phyloP scores from a whole-genome alignment of 805 yeast genomes.

The Candida anglica region DNA sequence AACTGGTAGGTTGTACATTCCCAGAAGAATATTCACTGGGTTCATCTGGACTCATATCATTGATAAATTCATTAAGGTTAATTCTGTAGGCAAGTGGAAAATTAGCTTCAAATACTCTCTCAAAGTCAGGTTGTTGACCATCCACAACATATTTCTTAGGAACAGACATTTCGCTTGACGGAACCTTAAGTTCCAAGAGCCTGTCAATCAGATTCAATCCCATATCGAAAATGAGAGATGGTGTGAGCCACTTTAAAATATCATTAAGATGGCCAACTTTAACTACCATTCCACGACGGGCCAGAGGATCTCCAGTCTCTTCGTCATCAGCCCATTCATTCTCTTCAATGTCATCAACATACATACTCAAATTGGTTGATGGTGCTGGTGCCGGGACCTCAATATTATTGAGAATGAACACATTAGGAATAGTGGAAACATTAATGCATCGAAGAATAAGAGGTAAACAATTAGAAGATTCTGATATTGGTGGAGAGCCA shows the following conservation, averaged over 20 bases:
- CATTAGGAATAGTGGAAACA: slow-evolving; percentile 55
- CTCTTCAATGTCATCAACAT: slow-evolving; percentile 31
- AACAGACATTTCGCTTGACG: neutral
- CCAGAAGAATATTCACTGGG: neutral
- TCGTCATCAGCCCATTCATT: slow-evolving; percentile 28
- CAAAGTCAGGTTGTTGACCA: slow-evolving; percentile 14
- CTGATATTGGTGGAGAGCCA: slow-evolving; percentile 11
- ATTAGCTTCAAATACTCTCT: slow-evolving; percentile 13
- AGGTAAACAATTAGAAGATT: slow-evolving; percentile 60
- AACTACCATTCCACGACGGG: slow-evolving; percentile 15
- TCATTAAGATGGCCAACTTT: slow-evolving; percentile 25
- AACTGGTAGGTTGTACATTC: neutral
- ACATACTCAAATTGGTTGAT: slow-evolving; percentile 23
- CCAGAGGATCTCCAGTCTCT: neutral
- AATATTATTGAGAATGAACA: slow-evolving; percentile 38
- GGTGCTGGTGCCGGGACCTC: slow-evolving; percentile 12
- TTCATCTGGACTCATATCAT: slow-evolving; percentile 13
- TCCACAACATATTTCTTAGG: no score
- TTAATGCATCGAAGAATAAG: slow-evolving; percentile 64
- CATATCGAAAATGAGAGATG: slow-evolving; percentile 35
- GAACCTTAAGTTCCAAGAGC: slow-evolving; percentile 9
- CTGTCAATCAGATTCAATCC: slow-evolving; percentile 20
- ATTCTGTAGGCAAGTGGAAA: slow-evolving; percentile 33
- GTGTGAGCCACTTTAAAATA: slow-evolving; percentile 36
- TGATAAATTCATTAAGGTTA: slow-evolving; percentile 29